Conservation (phyloP, 2,329 filamentous ascomycete genomes). For the Dichotomopilus funicola region DNA sequence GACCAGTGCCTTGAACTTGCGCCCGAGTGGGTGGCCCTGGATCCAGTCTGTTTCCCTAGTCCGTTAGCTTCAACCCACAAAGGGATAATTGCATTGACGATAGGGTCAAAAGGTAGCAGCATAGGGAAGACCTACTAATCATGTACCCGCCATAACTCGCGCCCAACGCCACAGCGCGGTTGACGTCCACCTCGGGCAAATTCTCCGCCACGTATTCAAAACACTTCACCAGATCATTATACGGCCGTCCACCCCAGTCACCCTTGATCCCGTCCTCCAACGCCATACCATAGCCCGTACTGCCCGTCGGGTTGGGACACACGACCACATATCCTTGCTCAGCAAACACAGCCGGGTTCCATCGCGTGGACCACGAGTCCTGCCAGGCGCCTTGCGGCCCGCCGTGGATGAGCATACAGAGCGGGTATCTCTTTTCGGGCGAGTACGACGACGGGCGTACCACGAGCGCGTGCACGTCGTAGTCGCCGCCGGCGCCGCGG, state of each 20-base stretch:
- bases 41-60: slow-evolving; percentile 60
- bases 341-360: slow-evolving; percentile 81
- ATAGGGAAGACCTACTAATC: slow-evolving; percentile 49
- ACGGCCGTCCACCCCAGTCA: slow-evolving; percentile 81
- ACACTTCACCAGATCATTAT: slow-evolving; percentile 71
- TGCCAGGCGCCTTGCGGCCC: slow-evolving; percentile 73
- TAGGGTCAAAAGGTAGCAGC: background rate
- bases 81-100: background rate
- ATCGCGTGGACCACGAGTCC: slow-evolving; percentile 72
- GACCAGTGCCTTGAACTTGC: slow-evolving; percentile 80
- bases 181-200: slow-evolving; percentile 61
- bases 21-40: slow-evolving; percentile 75
- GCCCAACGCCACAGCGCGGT: slow-evolving; percentile 64
- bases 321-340: slow-evolving; percentile 84
- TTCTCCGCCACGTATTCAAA: slow-evolving; percentile 67
- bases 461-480: slow-evolving; percentile 64
- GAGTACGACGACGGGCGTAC: slow-evolving; percentile 50
- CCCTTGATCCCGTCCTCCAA: slow-evolving; percentile 69
- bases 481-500: slow-evolving; percentile 54
- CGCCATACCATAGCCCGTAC: slow-evolving; percentile 73
- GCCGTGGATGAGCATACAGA: slow-evolving; percentile 75
- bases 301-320: slow-evolving; percentile 75
- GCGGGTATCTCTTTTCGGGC: slow-evolving; percentile 55
- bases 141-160: slow-evolving; percentile 72
- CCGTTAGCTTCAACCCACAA: background rate